Base-by-base conservation (phyloP, 2,329 filamentous ascomycete genomes). In the Colletotrichum endophyticum region DNA sequence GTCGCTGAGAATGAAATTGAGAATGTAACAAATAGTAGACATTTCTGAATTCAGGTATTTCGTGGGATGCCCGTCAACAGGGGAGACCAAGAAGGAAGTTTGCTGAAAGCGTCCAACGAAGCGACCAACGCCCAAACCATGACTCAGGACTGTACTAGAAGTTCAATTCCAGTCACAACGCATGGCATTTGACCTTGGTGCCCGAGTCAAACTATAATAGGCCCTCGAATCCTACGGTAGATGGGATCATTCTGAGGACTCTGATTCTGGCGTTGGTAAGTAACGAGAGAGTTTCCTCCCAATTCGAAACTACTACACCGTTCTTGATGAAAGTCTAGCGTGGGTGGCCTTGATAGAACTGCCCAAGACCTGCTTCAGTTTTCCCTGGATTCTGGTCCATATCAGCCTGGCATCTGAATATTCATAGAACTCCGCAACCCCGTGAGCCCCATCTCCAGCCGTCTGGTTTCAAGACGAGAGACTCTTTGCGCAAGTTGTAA, bases 391-490 rank as follows among this genome's bases (percentile, higher is more conserved):
- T 19, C 4, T 39, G 36, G 36, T 39, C 36, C 36, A 5, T 5
- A 5, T 39, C 36, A 19, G 36, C 9, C 39, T 6, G 39, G 39
- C 1, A 44, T 44, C 39, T 44, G 39, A 11, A 0, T 19, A 44
- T 44, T 44, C 3, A 19, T 6, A 44, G 0, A 8, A 7, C 19
- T 49, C 6, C n/a, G 1, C 11, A n/a, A 49, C n/a, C n/a, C 19
- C 6, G 3, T 3, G 1, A n/a, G 44, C 6, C 19, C 44, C 2
- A 22, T 7, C 0, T 49, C 3, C 6, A 49, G 44, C 11, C 11
- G 9, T 7, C 3, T 7, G 1, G 3, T 13, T 49, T 49, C 3
- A 13, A 49, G 3, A 49, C 44, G 39, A 44, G 39, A 22, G 44
- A 13, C 0, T 13, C 44, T 22, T 49, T 4, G 44, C n/a, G n/a